Evolutionary conservation across 192 early-diverging fungal genomes (phyloP).

Genomic region (Rhizophagus sp.): DNA sequence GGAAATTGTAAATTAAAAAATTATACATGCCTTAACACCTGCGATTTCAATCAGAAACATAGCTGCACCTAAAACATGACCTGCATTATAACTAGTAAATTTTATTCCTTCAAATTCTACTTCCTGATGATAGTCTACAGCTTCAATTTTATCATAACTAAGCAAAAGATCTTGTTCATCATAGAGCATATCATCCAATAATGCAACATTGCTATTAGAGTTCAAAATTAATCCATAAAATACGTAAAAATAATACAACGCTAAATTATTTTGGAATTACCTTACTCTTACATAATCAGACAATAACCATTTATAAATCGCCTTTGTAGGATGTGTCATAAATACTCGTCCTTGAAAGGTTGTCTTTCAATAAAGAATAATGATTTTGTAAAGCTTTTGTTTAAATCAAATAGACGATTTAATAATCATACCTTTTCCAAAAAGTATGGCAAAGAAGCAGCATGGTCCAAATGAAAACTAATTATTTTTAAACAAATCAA

Average conservation of each 20-base stretch:
- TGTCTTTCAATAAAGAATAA: slow-evolving; percentile 56
- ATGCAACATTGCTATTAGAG: slow-evolving; percentile 59
- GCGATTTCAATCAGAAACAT: slow-evolving; percentile 96
- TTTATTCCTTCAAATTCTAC: slow-evolving; percentile 93
- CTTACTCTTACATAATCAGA: slow-evolving; percentile 93
- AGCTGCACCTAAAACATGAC: slow-evolving; percentile 96
- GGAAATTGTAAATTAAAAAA: background rate
- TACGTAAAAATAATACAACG: background rate
- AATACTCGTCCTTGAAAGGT: slow-evolving; percentile 94
- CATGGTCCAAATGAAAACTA: slow-evolving; percentile 98
- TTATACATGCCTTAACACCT: slow-evolving; percentile 66
- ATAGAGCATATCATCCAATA: slow-evolving; percentile 81
- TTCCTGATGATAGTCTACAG: slow-evolving; percentile 95
- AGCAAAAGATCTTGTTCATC: slow-evolving; percentile 83
- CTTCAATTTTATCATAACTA: slow-evolving; percentile 88
- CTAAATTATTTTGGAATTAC: slow-evolving; percentile 33
- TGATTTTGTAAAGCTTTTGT: background rate
- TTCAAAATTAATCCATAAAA: slow-evolving; percentile 20
- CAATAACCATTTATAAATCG: slow-evolving; percentile 96
- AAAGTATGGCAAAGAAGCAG: slow-evolving; percentile 93
- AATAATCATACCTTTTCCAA: slow-evolving; percentile 76
- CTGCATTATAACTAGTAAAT: slow-evolving; percentile 96
- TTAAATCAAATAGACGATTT: background rate
- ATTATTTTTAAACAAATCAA: background rate
- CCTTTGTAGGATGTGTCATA: slow-evolving; percentile 99